Base-by-base conservation (phyloP, 1,284 basidiomycete genomes). In the Marasmius fiardii region DNA sequence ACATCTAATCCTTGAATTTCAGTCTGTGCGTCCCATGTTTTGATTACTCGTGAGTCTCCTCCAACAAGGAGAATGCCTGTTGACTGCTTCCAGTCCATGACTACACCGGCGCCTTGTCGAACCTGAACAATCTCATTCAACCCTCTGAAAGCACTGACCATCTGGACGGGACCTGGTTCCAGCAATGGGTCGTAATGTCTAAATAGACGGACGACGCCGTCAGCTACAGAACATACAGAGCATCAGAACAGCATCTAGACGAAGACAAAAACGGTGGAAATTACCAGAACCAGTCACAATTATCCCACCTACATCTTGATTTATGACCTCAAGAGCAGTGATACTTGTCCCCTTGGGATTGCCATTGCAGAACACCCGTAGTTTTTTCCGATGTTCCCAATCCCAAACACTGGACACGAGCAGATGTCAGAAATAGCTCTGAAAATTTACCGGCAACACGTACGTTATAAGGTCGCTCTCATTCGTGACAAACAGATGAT, bases 11-110 rank as follows among this genome's bases (percentile, higher is more conserved):
- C 75, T 64, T 91, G 88, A 21, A 85, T 84, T 71, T 99, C 96
- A 12, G 92, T 90, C 63, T 93, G 88, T 11, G 95, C 95, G 69
- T 99, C 96, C 97, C 97, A 99, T 1, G 95, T 81, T 52, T 94
- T 82, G 57, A 99, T 88, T 34, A 90, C 86, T 55, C 88, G 85
- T 50, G 93, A 91, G 71, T 99, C 96, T 6, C 97, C 97, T 10
- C 92, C 93, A 11, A 94, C 88, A 12, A 98, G 75, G 31, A 99
- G 74, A 39, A 87, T 86, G 0, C 96, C 97, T 28, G 86, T 82
- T 4, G 82, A 80, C 72, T 98, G 96, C 67, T 94, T 93, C 97
- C 97, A 99, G 58, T 96, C 93, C 51, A 92, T 86, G 24, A 98
- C 80, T 37, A 98, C 75, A 0, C 96, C 96, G 54, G 83, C 84